Evolutionary conservation across 2,329 filamentous ascomycete species (phyloP), one percentile per base, ranked within the genome.

Genomic region (Geosmithia flava): DNA sequence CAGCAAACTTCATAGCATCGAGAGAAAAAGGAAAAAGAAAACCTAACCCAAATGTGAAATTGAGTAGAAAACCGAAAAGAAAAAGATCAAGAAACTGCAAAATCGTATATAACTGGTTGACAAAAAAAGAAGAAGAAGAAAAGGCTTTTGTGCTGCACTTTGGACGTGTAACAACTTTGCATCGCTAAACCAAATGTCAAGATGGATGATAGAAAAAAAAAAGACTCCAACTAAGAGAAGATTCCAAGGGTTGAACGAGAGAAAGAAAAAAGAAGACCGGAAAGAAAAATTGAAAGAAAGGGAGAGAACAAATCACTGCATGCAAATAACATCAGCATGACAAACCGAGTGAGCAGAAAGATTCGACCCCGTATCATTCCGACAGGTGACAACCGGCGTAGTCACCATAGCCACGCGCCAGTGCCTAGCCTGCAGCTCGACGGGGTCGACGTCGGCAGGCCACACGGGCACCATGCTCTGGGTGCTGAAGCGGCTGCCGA

Each of bases 331-430:
- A 49, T 73, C 69, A 2, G 70, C 66, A 57, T 70, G 60, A 40
- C 66, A 58, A 20, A 75, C 61, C 7, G 67, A 68, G 48, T 68
- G 69, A 2, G 68, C 64, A 23, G 67, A 64, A 44, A 74, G 68
- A 48, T 65, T 68, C 43, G 59, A 56, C 15, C 69, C 71, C 2
- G 62, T 68, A 39, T 78, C 74, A 52, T 76, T 74, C 30, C 74
- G 67, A 54, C 75, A 68, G 2, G 73, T 77, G 44, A 79, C 68
- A 8, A 72, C 68, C 1, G 76, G 76, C 0, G 75, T 77, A 5
- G 75, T 70, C 27, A 75, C 71, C 2, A 78, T 64, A 47, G 71
- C 69, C n/a, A 80, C 59, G 5, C 75, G 69, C 60, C 66, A 71
- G 54, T 77, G 73, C 54, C 67, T 66, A 6, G 65, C 61, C 60